Conservation (phyloP, 2,329 filamentous ascomycete species). For the Harringtonia lauricola region DNA sequence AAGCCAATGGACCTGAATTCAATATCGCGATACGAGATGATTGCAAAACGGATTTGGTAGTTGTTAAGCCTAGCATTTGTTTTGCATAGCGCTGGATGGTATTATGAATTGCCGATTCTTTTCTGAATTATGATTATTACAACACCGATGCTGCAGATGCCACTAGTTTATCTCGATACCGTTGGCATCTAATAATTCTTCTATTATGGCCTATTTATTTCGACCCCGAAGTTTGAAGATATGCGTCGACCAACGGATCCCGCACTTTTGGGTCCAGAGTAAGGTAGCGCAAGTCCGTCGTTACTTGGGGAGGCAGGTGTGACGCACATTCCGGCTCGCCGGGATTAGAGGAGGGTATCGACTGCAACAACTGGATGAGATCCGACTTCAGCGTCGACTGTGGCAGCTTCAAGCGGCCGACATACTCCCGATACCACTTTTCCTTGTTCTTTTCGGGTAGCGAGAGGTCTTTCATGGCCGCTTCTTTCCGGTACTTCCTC, state of each 20-base stretch:
- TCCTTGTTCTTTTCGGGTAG: constrained; percentile 69
- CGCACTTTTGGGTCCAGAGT: constrained; percentile 50
- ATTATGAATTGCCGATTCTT: too few relatives aligned
- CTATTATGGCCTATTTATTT: too few relatives aligned
- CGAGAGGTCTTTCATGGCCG: constrained; percentile 63
- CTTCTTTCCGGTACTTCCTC: constrained; percentile 75
- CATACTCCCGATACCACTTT: constrained; percentile 66
- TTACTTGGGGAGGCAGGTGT: constrained; percentile 48
- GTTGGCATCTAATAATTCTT: too few relatives aligned
- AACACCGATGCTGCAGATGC: too few relatives aligned
- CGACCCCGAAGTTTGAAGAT: constrained; percentile 39
- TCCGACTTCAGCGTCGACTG: constrained; percentile 58
- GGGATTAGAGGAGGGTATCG: constrained; percentile 44
- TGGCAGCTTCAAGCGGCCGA: constrained; percentile 55
- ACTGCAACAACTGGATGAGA: constrained; percentile 52
- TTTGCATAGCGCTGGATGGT: too few relatives aligned
- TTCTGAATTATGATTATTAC: too few relatives aligned
- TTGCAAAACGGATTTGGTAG: constrained; percentile 92
- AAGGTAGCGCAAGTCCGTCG: constrained; percentile 60
- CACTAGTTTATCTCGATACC: too few relatives aligned
- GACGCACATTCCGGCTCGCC: constrained; percentile 46
- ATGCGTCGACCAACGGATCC: constrained; percentile 54
- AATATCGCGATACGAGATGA: constrained; percentile 83
- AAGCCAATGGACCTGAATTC: constrained; percentile 51
- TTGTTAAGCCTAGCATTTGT: too few relatives aligned